These are phyloP conservation scores for Wickerhamomyces subpelliculosus DNA, from an alignment of 805 yeast genomes.

Conservation along the genomic window DNA sequence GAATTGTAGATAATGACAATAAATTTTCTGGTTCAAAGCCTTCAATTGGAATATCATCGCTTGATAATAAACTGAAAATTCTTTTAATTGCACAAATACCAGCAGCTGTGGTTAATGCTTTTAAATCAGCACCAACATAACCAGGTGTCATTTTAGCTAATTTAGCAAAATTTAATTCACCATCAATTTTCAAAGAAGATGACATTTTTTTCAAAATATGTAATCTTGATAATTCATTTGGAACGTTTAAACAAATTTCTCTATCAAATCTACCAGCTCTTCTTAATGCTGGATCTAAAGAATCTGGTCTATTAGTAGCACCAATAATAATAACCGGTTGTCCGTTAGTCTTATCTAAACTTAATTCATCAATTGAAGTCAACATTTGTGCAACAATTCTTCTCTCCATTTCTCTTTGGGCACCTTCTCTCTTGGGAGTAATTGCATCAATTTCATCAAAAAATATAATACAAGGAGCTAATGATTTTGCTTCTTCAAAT, in stretches of 20 bases:
- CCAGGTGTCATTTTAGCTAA: conserved; percentile 95
- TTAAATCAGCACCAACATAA: conserved; percentile 94
- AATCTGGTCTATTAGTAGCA: conserved; percentile 95
- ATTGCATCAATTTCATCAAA: conserved; percentile 98
- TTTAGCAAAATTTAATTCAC: conserved; percentile 58
- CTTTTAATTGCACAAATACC: conserved; percentile 92
- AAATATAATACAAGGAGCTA: conserved; percentile 91
- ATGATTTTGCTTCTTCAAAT: conserved; percentile 81
- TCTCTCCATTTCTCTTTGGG: conserved; percentile 96
- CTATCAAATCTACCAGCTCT: conserved; percentile 96
- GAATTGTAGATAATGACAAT: conserved; percentile 53
- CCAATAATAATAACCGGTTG: conserved; percentile 92
- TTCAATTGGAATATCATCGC: conserved; percentile 25
- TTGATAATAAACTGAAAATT: conserved; percentile 54
- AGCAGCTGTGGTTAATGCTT: conserved; percentile 90
- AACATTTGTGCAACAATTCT: conserved; percentile 93
- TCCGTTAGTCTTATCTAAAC: conserved; percentile 83
- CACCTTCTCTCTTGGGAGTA: conserved; percentile 97
- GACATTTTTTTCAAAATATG: conserved; percentile 76
- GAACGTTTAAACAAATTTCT: conserved; percentile 92
- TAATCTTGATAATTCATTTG: conserved; percentile 75
- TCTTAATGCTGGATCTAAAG: conserved; percentile 88
- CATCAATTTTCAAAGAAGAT: conserved; percentile 54
- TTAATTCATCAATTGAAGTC: conserved; percentile 89
- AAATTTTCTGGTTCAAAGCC: conserved; percentile 12